Conservation (phyloP, 2,329 filamentous ascomycete genomes). For the Penicillium paneum region DNA sequence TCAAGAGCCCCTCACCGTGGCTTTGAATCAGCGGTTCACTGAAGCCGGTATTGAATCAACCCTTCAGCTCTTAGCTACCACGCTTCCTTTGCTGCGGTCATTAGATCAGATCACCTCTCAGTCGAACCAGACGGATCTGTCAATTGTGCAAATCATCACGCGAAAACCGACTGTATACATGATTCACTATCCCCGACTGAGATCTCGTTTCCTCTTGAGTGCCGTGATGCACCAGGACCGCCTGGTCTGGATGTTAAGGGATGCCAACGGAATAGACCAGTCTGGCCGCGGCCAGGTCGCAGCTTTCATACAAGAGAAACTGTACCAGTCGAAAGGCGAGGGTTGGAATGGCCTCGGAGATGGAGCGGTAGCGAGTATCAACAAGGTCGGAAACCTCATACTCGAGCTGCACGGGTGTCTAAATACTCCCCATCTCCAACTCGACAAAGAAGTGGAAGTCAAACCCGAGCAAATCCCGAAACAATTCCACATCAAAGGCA, state of each 20-base stretch:
- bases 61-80: slow-evolving; percentile 34
- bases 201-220: slow-evolving; percentile 33
- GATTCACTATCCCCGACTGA: slow-evolving; percentile 36
- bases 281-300: slow-evolving; percentile 21
- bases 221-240: slow-evolving; percentile 27
- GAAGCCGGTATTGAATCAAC: slow-evolving; percentile 31
- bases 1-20: slow-evolving; percentile 37
- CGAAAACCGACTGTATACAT: slow-evolving; percentile 37
- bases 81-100: slow-evolving; percentile 38
- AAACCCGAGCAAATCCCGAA: slow-evolving; percentile 5
- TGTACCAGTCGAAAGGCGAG: slow-evolving; percentile 38
- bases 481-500: neutral
- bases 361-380: slow-evolving; percentile 35
- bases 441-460: slow-evolving; percentile 6
- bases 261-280: slow-evolving; percentile 21
- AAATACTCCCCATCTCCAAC: slow-evolving; percentile 15
- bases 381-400: slow-evolving; percentile 35
- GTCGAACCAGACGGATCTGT: slow-evolving; percentile 18
- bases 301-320: slow-evolving; percentile 27
- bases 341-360: slow-evolving; percentile 42
- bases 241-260: slow-evolving; percentile 37
- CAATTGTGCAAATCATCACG: slow-evolving; percentile 33
- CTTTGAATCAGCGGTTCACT: slow-evolving; percentile 33
- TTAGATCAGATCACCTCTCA: slow-evolving; percentile 36
- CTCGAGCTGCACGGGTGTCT: slow-evolving; percentile 32